A percentile compares a stretch with the other conserved stretches of the same genome.
Evolutionary conservation across 345 rosid genomes (phyloP).

Genomic region (Eucalyptus virginea): DNA sequence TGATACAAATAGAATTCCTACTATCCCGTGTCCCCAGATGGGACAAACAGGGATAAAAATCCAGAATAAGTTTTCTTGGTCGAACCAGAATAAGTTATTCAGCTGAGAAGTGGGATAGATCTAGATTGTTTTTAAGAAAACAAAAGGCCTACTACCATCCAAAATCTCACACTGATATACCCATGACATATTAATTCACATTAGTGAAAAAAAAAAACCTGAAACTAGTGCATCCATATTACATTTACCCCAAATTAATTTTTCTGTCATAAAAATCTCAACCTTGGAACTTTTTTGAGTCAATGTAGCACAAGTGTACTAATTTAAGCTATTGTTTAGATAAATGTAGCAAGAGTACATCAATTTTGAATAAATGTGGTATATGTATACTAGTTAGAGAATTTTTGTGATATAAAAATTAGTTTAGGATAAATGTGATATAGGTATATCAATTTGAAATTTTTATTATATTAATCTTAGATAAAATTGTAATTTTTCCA

Average conservation of each 20-base stretch:
- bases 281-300: neutral
- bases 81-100: neutral
- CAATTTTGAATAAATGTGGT: too few relatives aligned
- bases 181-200: neutral
- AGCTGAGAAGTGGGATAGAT: neutral
- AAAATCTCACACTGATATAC: accelerated
- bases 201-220: too few relatives aligned
- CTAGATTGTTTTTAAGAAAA: accelerated
- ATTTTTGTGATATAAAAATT: too few relatives aligned
- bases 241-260: too few relatives aligned
- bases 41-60: neutral
- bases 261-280: too few relatives aligned
- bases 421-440: too few relatives aligned
- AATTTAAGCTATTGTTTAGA: neutral
- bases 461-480: neutral
- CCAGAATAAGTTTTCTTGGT: neutral
- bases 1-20: neutral
- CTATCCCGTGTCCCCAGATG: neutral
- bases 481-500: accelerated
- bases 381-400: accelerated
- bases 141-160: neutral
- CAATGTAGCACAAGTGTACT: too few relatives aligned
- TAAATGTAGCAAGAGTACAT: neutral
- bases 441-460: accelerated
- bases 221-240: accelerated